These are phyloP conservation scores for Gossypium mustelinum DNA, from an alignment of 345 rosid species.

Conservation along the genomic window DNA sequence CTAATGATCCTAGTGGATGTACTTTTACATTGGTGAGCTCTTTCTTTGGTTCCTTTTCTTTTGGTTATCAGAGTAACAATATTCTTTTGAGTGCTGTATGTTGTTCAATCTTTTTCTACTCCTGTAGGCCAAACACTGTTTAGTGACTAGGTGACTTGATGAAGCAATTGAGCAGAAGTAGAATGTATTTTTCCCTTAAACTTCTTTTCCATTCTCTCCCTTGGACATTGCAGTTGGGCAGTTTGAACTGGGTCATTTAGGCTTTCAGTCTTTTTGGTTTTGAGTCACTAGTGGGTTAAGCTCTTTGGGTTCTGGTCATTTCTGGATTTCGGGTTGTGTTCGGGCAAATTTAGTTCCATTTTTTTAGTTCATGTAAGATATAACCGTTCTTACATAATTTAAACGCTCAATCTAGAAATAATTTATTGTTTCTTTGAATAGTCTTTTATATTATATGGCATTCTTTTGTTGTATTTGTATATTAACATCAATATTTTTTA, in stretches of 20 bases:
- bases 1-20: slow-evolving; percentile 97
- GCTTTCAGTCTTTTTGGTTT: not conserved
- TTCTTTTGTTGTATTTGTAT: not conserved
- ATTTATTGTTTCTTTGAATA: not conserved
- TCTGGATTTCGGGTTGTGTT: not conserved
- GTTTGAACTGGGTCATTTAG: not conserved
- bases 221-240: not conserved
- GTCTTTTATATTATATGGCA: not conserved
- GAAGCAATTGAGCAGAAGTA: slow-evolving; percentile 18
- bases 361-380: not conserved
- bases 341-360: not conserved
- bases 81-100: slow-evolving; percentile 14
- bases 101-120: slow-evolving; percentile 1
- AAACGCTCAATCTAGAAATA: not conserved
- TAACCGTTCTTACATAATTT: not conserved
- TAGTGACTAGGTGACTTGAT: slow-evolving; percentile 3
- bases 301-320: not conserved
- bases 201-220: not conserved
- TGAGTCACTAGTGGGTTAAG: too few relatives aligned
- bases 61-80: slow-evolving; percentile 1
- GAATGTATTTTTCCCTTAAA: slow-evolving; percentile 6
- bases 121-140: not conserved
- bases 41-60: not conserved
- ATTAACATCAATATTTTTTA: slow-evolving; percentile 4
- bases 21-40: slow-evolving; percentile 80